Evolutionary conservation across 441 rosid species (phyloP).

Genomic region (Jatropha podagrica): DNA sequence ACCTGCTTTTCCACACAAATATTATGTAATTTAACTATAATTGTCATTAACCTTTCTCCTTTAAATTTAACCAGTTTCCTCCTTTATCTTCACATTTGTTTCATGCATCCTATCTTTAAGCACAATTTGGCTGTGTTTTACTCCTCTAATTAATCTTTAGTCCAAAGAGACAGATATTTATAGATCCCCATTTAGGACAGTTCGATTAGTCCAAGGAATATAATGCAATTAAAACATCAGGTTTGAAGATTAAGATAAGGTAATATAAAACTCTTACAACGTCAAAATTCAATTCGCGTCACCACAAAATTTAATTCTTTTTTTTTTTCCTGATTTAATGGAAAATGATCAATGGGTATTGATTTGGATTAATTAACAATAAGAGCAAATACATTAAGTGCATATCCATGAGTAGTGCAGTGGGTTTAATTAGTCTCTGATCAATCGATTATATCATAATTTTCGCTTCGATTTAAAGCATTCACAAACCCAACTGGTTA

Average conservation of each 20-base stretch:
- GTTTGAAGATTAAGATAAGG: not conserved
- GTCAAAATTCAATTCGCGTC: too few species aligned
- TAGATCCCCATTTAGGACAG: not conserved
- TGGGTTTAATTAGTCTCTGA: conserved; percentile 26
- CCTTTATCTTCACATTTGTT: not conserved
- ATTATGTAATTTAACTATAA: conserved; percentile 16
- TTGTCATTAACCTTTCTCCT: conserved; percentile 16
- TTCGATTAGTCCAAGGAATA: too few species aligned
- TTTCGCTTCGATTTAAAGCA: conserved; percentile 39
- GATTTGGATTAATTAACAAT: not conserved
- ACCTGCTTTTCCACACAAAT: conserved; percentile 45
- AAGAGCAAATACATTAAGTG: not conserved
- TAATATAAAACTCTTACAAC: too few species aligned
- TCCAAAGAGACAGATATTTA: conserved; percentile 7
- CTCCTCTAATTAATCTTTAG: not conserved
- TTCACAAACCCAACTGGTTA: conserved; percentile 11
- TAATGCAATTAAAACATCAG: too few species aligned
- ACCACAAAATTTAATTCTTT: too few species aligned
- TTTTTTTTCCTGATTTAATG: not conserved
- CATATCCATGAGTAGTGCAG: conserved; percentile 20
- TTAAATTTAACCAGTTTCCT: not conserved
- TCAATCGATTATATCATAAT: conserved; percentile 24
- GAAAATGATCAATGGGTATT: too few species aligned
- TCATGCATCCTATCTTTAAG: not conserved
- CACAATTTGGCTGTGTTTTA: not conserved